Base-by-base conservation (phyloP, 2,329 filamentous ascomycete species). In the Colletotrichum sp. region DNA sequence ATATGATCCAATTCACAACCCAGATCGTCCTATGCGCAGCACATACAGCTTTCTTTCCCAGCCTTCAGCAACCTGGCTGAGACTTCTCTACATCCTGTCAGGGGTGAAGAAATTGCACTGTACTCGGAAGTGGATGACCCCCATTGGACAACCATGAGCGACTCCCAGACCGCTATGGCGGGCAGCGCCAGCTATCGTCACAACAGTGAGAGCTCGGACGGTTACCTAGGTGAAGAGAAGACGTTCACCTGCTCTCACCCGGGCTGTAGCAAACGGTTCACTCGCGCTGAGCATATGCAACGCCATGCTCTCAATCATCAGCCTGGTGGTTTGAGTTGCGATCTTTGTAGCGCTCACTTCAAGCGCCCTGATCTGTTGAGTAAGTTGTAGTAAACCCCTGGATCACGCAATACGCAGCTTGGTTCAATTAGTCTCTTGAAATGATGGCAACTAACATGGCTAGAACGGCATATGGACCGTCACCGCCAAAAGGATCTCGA, bases 321-420 rank as follows among this genome's bases (percentile, higher is more conserved):
- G n/a, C 82, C 84, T 34, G 86, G 86, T 1, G 87, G 88, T 57
- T 86, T 86, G 73, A 91, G 89, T 5, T 93, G 91, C 77, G 81
- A 86, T 64, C 83, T 90, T 77, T 93, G 91, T 75, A 86, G 87
- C 70, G 89, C 90, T 33, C 89, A 91, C 78, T 92, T 92, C 80
- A 90, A 90, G 77, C 85, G 91, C 58, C 88, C 87, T 31, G 91
- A 92, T 80, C 81, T 92, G 55, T 75, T 82, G 70, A 78, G 76
- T 80, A 66, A 63, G 72, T 78, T 5, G 27, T 12, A 21, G 4
- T 21, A 62, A n/a, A n/a, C n/a, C n/a, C n/a, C n/a, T n/a, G n/a
- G n/a, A n/a, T n/a, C n/a, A n/a, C n/a, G n/a, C n/a, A n/a, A n/a
- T n/a, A n/a, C n/a, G n/a, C n/a, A n/a, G n/a, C n/a, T n/a, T n/a